These are phyloP conservation scores for Aspergillus piperis DNA, from an alignment of 2,329 filamentous ascomycete species.

Conservation along the genomic window DNA sequence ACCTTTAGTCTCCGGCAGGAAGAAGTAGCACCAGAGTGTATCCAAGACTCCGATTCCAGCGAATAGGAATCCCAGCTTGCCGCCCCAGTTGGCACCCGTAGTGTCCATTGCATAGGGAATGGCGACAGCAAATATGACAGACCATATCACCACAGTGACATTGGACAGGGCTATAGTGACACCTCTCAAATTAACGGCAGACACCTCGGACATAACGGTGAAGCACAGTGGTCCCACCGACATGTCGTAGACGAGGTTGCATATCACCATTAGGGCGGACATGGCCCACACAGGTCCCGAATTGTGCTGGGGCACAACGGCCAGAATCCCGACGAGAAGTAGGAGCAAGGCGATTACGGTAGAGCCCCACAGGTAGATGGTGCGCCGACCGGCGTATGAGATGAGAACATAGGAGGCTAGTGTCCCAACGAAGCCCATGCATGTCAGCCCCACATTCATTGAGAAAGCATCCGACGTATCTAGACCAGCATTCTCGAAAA, in stretches of 20 bases:
- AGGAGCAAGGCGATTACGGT: conserved; percentile 34
- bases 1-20: conserved; percentile 15
- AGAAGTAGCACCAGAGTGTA: conserved; percentile 10
- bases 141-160: conserved; percentile 20
- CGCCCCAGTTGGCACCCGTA: conserved; percentile 21
- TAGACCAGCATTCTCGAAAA: conserved; percentile 15
- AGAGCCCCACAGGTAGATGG: conserved; percentile 32
- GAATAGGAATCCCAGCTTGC: conserved; percentile 15
- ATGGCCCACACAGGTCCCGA: conserved; percentile 40
- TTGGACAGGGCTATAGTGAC: conserved; percentile 48
- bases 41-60: conserved; percentile 1
- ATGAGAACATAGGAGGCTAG: conserved; percentile 14
- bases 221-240: conserved; percentile 56
- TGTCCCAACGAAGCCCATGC: conserved; percentile 11
- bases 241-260: conserved; percentile 38
- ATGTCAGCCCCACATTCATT: conserved; percentile 13
- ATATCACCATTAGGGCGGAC: conserved; percentile 32
- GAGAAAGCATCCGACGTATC: conserved; percentile 14
- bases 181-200: conserved; percentile 52
- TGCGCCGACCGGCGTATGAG: conserved; percentile 7
- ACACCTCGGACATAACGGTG: conserved; percentile 53
- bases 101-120: conserved; percentile 37
- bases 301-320: conserved; percentile 36
- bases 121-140: conserved; percentile 33
- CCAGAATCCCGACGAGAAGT: conserved; percentile 42